Percentiles rank a stretch among this genome's conserved stretches.
These are phyloP conservation scores for Celoporthe dispersa DNA, from an alignment of 2,329 filamentous ascomycete genomes.

Conservation along the genomic window DNA sequence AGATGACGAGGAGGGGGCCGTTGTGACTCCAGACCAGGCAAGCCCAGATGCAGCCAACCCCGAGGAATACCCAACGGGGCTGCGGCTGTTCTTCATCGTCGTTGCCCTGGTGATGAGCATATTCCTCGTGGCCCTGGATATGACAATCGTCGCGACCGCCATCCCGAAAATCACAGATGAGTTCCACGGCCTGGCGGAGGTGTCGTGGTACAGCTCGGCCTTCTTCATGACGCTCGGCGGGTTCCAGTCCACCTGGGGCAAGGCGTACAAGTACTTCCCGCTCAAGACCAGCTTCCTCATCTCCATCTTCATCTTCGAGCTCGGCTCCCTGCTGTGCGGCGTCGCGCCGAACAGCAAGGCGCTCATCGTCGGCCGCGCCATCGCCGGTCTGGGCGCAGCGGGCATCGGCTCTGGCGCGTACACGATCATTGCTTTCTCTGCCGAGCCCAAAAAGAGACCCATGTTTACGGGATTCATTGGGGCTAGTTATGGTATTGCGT, in stretches of 20 bases:
- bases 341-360: conserved; percentile 37
- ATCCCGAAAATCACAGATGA: conserved; percentile 43
- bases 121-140: conserved; percentile 55
- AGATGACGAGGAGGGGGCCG: conserved; percentile 10
- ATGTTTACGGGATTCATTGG: conserved; percentile 31
- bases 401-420: conserved; percentile 30
- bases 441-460: conserved; percentile 32
- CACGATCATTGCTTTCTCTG: conserved; percentile 33
- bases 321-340: conserved; percentile 50
- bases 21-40: neutral
- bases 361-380: conserved; percentile 32
- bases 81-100: conserved; percentile 48
- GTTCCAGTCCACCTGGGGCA: conserved; percentile 35
- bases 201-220: conserved; percentile 53
- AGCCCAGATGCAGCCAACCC: neutral
- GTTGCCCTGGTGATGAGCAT: conserved; percentile 51
- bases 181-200: conserved; percentile 42
- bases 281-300: conserved; percentile 45
- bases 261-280: conserved; percentile 45
- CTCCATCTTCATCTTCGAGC: conserved; percentile 47
- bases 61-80: conserved; percentile 43
- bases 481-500: conserved; percentile 30
- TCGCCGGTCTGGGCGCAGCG: conserved; percentile 28
- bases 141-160: conserved; percentile 49
- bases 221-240: conserved; percentile 42